Conservation (phyloP, 2,329 filamentous ascomycete genomes). For the Macroventuria anomochaeta region DNA sequence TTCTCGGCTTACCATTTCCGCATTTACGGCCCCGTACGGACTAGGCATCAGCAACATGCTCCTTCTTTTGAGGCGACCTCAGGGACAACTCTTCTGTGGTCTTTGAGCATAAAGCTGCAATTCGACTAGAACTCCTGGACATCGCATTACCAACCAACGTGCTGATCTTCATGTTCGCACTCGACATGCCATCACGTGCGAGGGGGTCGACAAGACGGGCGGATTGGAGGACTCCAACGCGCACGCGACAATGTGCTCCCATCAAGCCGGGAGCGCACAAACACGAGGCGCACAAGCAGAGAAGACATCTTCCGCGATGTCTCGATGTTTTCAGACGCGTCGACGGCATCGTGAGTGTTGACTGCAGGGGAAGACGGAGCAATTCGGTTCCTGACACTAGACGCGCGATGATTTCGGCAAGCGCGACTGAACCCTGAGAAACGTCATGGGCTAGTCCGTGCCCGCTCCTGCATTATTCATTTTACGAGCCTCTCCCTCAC, state of each 20-base stretch:
- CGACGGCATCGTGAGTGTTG: neutral
- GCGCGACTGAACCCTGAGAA: slow-evolving; percentile 22
- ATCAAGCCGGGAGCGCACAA: neutral
- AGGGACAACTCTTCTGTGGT: neutral
- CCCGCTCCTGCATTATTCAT: slow-evolving; percentile 21
- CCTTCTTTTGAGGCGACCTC: neutral
- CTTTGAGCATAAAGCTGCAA: neutral
- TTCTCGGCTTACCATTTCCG: neutral
- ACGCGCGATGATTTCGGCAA: slow-evolving; percentile 18
- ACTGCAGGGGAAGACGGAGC: slow-evolving; percentile 5
- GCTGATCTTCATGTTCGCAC: neutral
- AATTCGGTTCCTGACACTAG: slow-evolving; percentile 15
- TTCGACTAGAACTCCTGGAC: neutral
- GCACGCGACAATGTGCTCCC: slow-evolving; percentile 11
- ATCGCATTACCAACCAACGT: neutral
- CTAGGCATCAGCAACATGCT: neutral
- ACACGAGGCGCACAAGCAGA: neutral
- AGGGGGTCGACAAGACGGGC: slow-evolving; percentile 12
- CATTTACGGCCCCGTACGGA: neutral
- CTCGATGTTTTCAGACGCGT: neutral
- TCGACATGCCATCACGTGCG: slow-evolving; percentile 1
- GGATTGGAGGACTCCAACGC: slow-evolving; percentile 4
- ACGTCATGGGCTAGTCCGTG: slow-evolving; percentile 19
- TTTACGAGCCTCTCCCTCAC: slow-evolving; percentile 14
- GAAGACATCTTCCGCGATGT: neutral